Percentiles rank a stretch among this genome's conserved stretches.
Evolutionary conservation across 2,329 filamentous ascomycete genomes (phyloP).

Genomic region (Stenocarpella maydis): DNA sequence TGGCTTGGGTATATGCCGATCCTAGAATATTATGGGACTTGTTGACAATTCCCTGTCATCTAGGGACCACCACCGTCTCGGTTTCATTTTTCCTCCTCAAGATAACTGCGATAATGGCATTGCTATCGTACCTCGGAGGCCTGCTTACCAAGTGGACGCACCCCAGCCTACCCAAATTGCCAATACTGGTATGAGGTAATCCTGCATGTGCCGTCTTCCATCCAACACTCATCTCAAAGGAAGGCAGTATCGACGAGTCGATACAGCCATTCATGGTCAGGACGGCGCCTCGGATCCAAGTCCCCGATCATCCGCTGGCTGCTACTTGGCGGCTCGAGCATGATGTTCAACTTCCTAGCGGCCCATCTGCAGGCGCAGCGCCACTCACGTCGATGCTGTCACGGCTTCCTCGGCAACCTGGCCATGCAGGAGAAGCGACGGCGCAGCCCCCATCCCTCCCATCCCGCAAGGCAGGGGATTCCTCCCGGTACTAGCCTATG

Average conservation of each 20-base stretch:
- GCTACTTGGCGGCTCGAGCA: neutral
- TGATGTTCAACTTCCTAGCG: too few relatives aligned
- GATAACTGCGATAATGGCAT: neutral
- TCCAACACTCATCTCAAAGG: neutral
- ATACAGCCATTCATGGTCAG: neutral
- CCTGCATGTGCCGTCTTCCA: neutral
- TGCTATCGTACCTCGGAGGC: neutral
- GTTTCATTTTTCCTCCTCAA: neutral
- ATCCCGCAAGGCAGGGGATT: neutral
- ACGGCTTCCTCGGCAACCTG: neutral
- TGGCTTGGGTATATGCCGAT: neutral
- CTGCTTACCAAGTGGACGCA: neutral
- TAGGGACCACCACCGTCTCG: neutral
- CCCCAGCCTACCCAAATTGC: neutral
- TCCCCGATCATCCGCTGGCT: neutral
- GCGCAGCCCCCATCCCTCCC: neutral
- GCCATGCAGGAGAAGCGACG: neutral
- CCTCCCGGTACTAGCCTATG: neutral
- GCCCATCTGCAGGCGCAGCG: neutral
- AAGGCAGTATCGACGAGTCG: neutral
- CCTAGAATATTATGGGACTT: neutral
- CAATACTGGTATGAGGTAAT: neutral
- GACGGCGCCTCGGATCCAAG: neutral
- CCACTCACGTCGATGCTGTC: neutral
- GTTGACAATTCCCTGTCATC: neutral